A percentile compares a stretch with the other conserved stretches of the same genome.
Conservation (phyloP, 768 basidiomycete species). For the Amanita thiersii region DNA sequence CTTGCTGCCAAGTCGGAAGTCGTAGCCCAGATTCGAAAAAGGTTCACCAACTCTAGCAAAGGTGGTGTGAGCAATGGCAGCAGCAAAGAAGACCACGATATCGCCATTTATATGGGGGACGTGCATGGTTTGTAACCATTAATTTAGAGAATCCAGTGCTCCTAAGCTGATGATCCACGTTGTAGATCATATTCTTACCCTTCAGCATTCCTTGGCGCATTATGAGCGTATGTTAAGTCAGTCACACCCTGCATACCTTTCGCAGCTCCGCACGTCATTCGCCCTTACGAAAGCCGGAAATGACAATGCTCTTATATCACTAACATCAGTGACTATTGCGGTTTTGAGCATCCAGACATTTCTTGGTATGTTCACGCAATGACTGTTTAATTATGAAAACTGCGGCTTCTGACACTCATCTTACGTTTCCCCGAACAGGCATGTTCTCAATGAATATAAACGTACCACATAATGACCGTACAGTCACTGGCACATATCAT, state of each 20-base stretch:
- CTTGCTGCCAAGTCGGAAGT: conserved; percentile 80
- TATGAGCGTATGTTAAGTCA: conserved; percentile 86
- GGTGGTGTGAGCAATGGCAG: conserved; percentile 26
- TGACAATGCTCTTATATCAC: conserved; percentile 57
- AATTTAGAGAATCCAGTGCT: neutral
- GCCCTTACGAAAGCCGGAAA: conserved; percentile 51
- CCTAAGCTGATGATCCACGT: conserved; percentile 8
- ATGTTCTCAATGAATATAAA: conserved; percentile 58
- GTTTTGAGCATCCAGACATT: conserved; percentile 58
- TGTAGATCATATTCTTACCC: conserved; percentile 80
- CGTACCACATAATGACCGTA: conserved; percentile 46
- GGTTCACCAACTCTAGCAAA: conserved; percentile 40
- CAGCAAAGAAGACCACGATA: conserved; percentile 49
- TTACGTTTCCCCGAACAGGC: conserved; percentile 31
- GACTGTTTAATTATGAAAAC: conserved; percentile 4
- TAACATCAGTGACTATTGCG: conserved; percentile 61
- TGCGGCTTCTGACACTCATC: neutral
- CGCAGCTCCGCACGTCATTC: conserved; percentile 61
- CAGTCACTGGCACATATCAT: conserved; percentile 29
- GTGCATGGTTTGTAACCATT: conserved; percentile 58
- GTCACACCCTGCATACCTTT: conserved; percentile 80
- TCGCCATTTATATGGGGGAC: conserved; percentile 86
- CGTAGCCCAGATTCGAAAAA: conserved; percentile 68
- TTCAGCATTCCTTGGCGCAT: conserved; percentile 78
- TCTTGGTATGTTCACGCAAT: conserved; percentile 33